A percentile compares a stretch with the other conserved stretches of the same genome.
These are phyloP conservation scores for Trebouxia gelatinosa DNA, from an alignment of 163 green algal species.

Conservation along the genomic window DNA sequence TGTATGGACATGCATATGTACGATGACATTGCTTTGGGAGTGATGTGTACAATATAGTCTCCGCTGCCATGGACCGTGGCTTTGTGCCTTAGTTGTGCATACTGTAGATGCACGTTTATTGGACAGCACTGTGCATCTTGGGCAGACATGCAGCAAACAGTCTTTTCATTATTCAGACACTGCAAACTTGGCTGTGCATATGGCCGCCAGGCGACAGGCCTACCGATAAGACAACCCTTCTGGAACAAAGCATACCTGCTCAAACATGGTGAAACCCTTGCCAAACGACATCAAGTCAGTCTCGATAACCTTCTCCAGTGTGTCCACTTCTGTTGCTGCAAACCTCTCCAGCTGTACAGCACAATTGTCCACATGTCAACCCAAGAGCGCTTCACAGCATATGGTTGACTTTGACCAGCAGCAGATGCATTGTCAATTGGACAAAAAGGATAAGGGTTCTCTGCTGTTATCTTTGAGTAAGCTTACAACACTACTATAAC, in stretches of 20 bases:
- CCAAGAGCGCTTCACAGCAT: too few species aligned
- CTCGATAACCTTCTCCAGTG: constrained; percentile 44
- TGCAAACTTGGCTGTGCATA: background rate
- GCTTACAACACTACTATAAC: too few species aligned
- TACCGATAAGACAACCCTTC: too few species aligned
- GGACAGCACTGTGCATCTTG: background rate
- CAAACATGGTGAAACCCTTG: constrained; percentile 66
- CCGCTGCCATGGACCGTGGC: too few species aligned
- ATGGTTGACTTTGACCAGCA: too few species aligned
- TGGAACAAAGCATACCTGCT: constrained; percentile 29
- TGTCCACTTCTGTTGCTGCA: constrained; percentile 23
- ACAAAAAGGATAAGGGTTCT: too few species aligned
- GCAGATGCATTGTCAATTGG: too few species aligned
- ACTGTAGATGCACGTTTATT: background rate
- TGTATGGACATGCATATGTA: background rate
- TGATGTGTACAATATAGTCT: too few species aligned
- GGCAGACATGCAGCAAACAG: background rate
- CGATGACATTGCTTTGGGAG: too few species aligned
- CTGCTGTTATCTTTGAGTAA: too few species aligned
- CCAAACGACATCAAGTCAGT: constrained; percentile 67
- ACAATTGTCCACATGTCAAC: too few species aligned
- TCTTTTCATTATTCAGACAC: background rate
- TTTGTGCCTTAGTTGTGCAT: background rate
- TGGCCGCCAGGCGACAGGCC: background rate
- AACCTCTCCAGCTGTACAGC: too few species aligned